These are phyloP conservation scores for Flaveria robusta DNA, from an alignment of 129 eudicot species.

Conservation along the genomic window DNA sequence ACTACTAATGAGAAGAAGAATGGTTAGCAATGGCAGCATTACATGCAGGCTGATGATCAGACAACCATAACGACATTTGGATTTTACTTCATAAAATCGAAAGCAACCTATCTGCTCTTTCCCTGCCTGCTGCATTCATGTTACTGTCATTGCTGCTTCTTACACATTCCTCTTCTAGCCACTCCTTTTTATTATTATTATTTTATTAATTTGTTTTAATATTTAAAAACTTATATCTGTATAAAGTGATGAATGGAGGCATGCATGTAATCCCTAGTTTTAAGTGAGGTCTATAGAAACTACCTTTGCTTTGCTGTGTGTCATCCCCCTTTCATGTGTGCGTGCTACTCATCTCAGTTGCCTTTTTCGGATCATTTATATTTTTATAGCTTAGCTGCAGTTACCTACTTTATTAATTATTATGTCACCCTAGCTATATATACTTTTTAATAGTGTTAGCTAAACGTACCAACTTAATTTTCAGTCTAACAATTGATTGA, in stretches of 20 bases:
- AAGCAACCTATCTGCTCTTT: conserved; percentile 31
- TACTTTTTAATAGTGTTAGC: no score
- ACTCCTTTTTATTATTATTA: neutral
- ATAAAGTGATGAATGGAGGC: neutral
- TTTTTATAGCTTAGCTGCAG: conserved; percentile 17
- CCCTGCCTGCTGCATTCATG: conserved; percentile 37
- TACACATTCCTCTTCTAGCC: conserved; percentile 40
- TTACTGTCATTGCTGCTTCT: conserved; percentile 30
- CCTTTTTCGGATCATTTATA: conserved; percentile 23
- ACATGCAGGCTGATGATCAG: conserved; percentile 36
- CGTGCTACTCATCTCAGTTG: conserved; percentile 26
- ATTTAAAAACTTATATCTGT: neutral
- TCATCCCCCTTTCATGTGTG: conserved; percentile 30
- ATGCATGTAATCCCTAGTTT: conserved; percentile 16
- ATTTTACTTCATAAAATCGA: conserved; percentile 35
- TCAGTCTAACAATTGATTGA: no score
- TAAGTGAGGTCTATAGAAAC: conserved; percentile 11
- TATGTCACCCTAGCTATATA: neutral
- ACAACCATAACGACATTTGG: conserved; percentile 49
- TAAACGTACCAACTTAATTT: no score
- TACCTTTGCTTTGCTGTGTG: conserved; percentile 12
- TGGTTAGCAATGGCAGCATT: conserved; percentile 14
- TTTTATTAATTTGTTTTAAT: neutral
- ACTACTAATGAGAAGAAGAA: conserved; percentile 14
- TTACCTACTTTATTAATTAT: neutral